Base-by-base conservation (phyloP, 768 basidiomycete species). In the Vishniacozyma victoriae region DNA sequence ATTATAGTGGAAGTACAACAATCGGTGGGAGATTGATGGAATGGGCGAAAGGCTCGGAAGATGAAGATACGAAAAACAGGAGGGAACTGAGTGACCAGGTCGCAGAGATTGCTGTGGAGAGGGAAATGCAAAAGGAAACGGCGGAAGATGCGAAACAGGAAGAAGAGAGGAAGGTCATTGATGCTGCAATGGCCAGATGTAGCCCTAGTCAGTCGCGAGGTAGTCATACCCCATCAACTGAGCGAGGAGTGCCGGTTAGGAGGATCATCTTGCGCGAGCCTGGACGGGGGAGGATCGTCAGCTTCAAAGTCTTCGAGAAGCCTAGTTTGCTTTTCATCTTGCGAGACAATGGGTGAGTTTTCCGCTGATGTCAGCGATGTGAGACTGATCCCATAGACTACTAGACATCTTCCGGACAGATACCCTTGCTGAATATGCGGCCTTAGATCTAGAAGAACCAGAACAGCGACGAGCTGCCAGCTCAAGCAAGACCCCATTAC, bases 121-220 rank as follows among this genome's bases (percentile, higher is more conserved):
- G 52, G 40, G 64, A 60, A 48, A 67, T 67, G 64, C 44, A 59
- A 45, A 54, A 51, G 46, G 64, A 61, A 38, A 37, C 40, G 24
- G 36, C 42, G 26, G 62, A 62, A 33, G 60, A 51, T 14, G 25
- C 47, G 41, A 60, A 55, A 40, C 60, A 60, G 29, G 27, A 26
- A 29, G 54, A 62, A 24, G 62, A 62, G 11, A 23, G 41, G 36
- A 56, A 45, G 36, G 40, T 52, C 22, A 54, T 64, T 11, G 55
- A 64, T n/a, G 27, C 41, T 19, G 55, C 59, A 7, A 52, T 48
- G 35, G 44, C 35, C 26, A 41, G n/a, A n/a, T n/a, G n/a, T n/a
- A n/a, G n/a, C n/a, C n/a, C n/a, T n/a, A n/a, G n/a, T n/a, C n/a
- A n/a, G n/a, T n/a, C n/a, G n/a, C n/a, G n/a, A n/a, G n/a, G n/a